Evolutionary conservation across 192 early-diverging fungal species (phyloP).

Genomic region (Linderina pennispora): DNA sequence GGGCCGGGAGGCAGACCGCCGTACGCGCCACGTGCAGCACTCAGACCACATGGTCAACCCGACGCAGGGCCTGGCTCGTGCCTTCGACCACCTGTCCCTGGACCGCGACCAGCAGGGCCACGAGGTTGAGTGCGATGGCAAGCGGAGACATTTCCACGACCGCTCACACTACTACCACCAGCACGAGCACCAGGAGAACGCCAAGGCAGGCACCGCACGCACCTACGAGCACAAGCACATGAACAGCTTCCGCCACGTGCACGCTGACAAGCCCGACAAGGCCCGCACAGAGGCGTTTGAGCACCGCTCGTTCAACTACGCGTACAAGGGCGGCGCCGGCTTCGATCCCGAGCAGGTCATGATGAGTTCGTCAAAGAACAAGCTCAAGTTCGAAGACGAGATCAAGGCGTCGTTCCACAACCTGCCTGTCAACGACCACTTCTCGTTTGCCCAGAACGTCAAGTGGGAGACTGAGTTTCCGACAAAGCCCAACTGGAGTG

Average conservation of each 20-base stretch:
- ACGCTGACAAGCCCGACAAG: slow-evolving; percentile 46
- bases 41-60: slow-evolving; percentile 48
- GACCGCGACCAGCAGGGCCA: slow-evolving; percentile 48
- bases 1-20: slow-evolving; percentile 34
- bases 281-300: slow-evolving; percentile 48
- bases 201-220: slow-evolving; percentile 41
- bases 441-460: slow-evolving; percentile 47
- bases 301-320: slow-evolving; percentile 52
- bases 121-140: slow-evolving; percentile 44
- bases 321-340: slow-evolving; percentile 46
- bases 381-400: slow-evolving; percentile 48
- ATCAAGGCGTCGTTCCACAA: slow-evolving; percentile 51
- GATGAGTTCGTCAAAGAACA: slow-evolving; percentile 45
- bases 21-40: slow-evolving; percentile 47
- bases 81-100: slow-evolving; percentile 47
- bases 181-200: slow-evolving; percentile 52
- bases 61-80: slow-evolving; percentile 41
- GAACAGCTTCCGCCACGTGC: slow-evolving; percentile 47
- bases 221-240: slow-evolving; percentile 53
- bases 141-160: slow-evolving; percentile 45
- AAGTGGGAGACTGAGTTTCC: slow-evolving; percentile 48
- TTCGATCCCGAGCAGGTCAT: slow-evolving; percentile 49
- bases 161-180: slow-evolving; percentile 52
- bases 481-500: slow-evolving; percentile 47
- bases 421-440: slow-evolving; percentile 46